Conservation (phyloP, 2,329 filamentous ascomycete species). For the Alternaria sp. region DNA sequence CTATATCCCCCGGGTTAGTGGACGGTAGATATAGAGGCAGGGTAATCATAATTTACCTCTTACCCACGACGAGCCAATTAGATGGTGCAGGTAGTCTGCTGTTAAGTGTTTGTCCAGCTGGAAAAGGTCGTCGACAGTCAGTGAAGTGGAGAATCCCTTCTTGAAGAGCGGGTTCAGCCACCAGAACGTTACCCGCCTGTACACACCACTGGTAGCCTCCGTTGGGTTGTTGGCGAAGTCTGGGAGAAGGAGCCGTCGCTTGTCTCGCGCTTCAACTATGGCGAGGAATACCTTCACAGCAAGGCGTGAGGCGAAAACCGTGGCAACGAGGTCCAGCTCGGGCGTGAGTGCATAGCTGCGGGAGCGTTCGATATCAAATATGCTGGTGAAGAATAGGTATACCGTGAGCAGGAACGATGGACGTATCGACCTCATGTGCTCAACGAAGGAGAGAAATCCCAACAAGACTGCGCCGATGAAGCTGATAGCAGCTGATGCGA, state of each 20-base stretch:
- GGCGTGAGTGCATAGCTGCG: slow-evolving; percentile 52
- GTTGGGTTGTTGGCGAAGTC: slow-evolving; percentile 54
- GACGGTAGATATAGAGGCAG: not conserved
- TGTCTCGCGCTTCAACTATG: slow-evolving; percentile 57
- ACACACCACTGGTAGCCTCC: slow-evolving; percentile 62
- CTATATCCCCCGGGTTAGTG: slow-evolving; percentile 18
- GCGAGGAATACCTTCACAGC: slow-evolving; percentile 56
- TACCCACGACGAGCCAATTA: slow-evolving; percentile 52
- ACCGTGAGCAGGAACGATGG: slow-evolving; percentile 59
- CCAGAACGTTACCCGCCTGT: slow-evolving; percentile 59
- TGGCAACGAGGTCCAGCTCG: slow-evolving; percentile 51
- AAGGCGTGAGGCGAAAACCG: slow-evolving; percentile 53
- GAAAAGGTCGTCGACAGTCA: slow-evolving; percentile 57
- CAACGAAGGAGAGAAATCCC: slow-evolving; percentile 55
- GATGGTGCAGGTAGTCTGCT: slow-evolving; percentile 52
- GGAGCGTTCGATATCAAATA: slow-evolving; percentile 57
- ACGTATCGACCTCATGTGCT: slow-evolving; percentile 56
- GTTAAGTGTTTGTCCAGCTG: slow-evolving; percentile 56
- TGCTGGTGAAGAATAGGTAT: slow-evolving; percentile 56
- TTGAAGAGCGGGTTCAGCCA: slow-evolving; percentile 64
- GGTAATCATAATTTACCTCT: slow-evolving; percentile 43
- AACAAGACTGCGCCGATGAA: slow-evolving; percentile 43
- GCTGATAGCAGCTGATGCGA: slow-evolving; percentile 39
- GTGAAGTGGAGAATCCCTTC: slow-evolving; percentile 55
- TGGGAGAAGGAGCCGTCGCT: slow-evolving; percentile 52